Evolutionary conservation across 225 moss, liverwort and hornwort genomes (phyloP), one percentile per base, ranked within the genome.

Genomic region (Pseudoscleropodium purum): DNA sequence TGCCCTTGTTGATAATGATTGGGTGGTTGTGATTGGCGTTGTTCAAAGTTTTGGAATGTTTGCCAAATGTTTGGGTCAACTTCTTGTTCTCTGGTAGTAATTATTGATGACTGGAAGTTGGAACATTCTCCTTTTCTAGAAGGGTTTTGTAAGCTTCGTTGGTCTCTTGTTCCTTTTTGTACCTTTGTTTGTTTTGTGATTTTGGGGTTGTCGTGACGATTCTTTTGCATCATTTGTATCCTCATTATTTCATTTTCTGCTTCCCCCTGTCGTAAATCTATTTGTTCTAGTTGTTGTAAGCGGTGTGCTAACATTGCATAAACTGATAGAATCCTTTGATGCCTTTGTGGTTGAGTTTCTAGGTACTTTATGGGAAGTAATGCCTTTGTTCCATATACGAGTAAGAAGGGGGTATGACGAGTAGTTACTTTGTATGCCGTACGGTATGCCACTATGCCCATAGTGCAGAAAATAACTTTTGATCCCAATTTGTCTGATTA

Each of bases 1-100:
- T 60, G 60, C 1, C 60, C 60, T 60, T 3, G 1, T 10, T 60
- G 24, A 11, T 60, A 60, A 14, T 3, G 2, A 14, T 34, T 59
- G 6, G 59, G 37, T 57, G 14, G n/a, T 24, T 21, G 0, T 21
- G 3, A 21, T 37, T 1, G 4, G 37, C 21, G 6, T 68, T 5
- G 21, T 0, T 8, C 12, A 1, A 0, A 1, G 5, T 68, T 68
- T 37, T 68, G 4, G 1, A 68, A 37, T 1, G 0, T 68, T 4
- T 68, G 68, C 21, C 1, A 68, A 8, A 2, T 23, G 4, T 69
- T n/a, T 7, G 23, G 23, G n/a, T 2, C 3, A 1, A 7, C 1
- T 27, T 45, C 6, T 45, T 74, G 45, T 1, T 37, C 1, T 74
- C 11, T 47, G 8, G 3, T 47, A 11, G 1, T 31, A 3, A 11